phyloP scores from a whole-genome alignment of 148 eudicot genomes.

The Mesembryanthemum crystallinum region DNA sequence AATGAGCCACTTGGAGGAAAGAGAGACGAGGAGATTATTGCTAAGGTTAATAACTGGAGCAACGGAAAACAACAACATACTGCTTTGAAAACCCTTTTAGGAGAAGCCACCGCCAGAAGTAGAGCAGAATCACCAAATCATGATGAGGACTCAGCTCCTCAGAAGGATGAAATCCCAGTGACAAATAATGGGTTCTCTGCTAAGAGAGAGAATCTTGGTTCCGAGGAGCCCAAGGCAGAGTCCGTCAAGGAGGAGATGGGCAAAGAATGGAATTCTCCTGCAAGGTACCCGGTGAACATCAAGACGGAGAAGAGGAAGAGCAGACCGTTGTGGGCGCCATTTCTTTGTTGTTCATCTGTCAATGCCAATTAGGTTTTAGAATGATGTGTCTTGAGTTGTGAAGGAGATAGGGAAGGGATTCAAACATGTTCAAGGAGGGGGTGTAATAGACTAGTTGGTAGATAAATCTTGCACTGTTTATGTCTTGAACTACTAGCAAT shows the following conservation, averaged over 20 bases:
- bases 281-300: slow-evolving; percentile 50
- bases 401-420: neutral
- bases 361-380: slow-evolving; percentile 33
- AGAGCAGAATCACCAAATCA: slow-evolving; percentile 41
- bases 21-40: slow-evolving; percentile 58
- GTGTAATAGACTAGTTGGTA: slow-evolving; percentile 2
- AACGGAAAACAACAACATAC: slow-evolving; percentile 41
- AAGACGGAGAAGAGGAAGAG: slow-evolving; percentile 65
- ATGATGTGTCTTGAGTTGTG: neutral
- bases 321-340: slow-evolving; percentile 57
- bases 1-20: slow-evolving; percentile 48
- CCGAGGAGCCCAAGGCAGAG: slow-evolving; percentile 17
- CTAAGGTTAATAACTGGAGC: slow-evolving; percentile 60
- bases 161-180: slow-evolving; percentile 29
- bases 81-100: slow-evolving; percentile 59
- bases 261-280: slow-evolving; percentile 74
- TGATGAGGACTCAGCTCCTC: slow-evolving; percentile 20
- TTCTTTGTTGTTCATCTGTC: slow-evolving; percentile 74
- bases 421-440: neutral
- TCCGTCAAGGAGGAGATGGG: slow-evolving; percentile 29
- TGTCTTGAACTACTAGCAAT: neutral
- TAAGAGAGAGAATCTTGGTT: slow-evolving; percentile 29
- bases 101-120: slow-evolving; percentile 45
- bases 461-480: slow-evolving; percentile 1
- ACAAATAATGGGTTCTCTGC: slow-evolving; percentile 21